phyloP scores from a whole-genome alignment of 1,139 yeast genomes.

The Meyerozyma carpophila region DNA sequence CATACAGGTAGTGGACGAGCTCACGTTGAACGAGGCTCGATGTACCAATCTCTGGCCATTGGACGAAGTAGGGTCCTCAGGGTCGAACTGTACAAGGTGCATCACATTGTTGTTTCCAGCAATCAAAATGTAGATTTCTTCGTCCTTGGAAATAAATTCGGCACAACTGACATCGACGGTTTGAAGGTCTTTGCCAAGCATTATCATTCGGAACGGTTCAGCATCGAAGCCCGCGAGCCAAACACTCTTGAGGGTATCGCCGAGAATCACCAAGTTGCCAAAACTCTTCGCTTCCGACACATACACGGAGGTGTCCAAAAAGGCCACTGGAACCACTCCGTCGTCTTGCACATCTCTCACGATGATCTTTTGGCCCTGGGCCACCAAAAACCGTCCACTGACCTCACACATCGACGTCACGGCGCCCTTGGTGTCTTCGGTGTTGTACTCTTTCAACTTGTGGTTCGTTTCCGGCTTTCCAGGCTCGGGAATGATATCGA shows the following conservation, averaged over 20 bases:
- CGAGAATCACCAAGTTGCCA: conserved; percentile 72
- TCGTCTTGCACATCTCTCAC: conserved; percentile 82
- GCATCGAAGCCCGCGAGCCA: conserved; percentile 90
- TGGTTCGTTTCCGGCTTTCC: conserved; percentile 80
- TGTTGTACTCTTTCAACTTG: conserved; percentile 68
- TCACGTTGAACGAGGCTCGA: conserved; percentile 66
- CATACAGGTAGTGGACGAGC: conserved; percentile 58
- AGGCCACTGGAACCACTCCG: conserved; percentile 89
- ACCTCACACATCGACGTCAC: conserved; percentile 75
- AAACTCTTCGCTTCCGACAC: conserved; percentile 77
- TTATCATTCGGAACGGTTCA: conserved; percentile 85
- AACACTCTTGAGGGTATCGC: conserved; percentile 77
- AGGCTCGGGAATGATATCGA: conserved; percentile 87
- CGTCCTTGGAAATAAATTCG: conserved; percentile 70
- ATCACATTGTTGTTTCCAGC: conserved; percentile 70
- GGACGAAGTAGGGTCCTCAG: conserved; percentile 79
- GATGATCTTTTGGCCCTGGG: conserved; percentile 85
- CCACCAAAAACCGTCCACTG: conserved; percentile 76
- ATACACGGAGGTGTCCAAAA: conserved; percentile 77
- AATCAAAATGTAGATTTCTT: conserved; percentile 59
- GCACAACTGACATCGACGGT: conserved; percentile 57
- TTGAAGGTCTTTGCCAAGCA: conserved; percentile 70
- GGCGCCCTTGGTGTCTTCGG: conserved; percentile 81
- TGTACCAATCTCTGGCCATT: conserved; percentile 75
- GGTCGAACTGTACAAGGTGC: conserved; percentile 82